phyloP scores from a whole-genome alignment of 2,329 filamentous ascomycete species.

The Hymenoscyphus repandus region DNA sequence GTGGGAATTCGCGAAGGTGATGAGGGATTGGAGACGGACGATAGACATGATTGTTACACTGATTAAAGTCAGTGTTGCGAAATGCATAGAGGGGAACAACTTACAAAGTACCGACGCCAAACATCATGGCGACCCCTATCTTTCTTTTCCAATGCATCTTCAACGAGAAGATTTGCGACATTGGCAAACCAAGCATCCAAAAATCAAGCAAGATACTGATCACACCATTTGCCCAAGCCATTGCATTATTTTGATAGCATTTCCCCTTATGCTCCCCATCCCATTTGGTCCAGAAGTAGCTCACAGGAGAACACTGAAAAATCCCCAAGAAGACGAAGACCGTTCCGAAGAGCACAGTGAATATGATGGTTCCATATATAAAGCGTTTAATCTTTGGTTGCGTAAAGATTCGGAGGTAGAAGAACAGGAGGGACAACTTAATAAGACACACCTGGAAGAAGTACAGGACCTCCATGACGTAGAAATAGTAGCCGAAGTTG shows the following conservation, averaged over 20 bases:
- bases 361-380: constrained; percentile 42
- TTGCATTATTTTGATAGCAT: constrained; percentile 44
- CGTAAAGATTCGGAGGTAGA: constrained; percentile 51
- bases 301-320: constrained; percentile 47
- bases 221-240: constrained; percentile 27
- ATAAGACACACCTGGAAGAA: neutral
- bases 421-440: constrained; percentile 22
- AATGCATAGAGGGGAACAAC: neutral
- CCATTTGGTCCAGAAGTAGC: constrained; percentile 49
- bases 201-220: constrained; percentile 7
- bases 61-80: neutral
- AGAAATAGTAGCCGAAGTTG: constrained; percentile 2
- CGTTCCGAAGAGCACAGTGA: constrained; percentile 37
- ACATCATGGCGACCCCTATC: constrained; percentile 6
- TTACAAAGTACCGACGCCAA: constrained; percentile 8
- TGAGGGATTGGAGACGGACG: constrained; percentile 4
- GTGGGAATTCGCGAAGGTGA: constrained; percentile 1
- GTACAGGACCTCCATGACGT: constrained; percentile 5
- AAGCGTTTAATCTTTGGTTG: constrained; percentile 33
- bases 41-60: constrained; percentile 7
- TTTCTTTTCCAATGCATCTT: constrained; percentile 6
- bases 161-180: neutral
- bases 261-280: constrained; percentile 40
- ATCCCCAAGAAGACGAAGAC: constrained; percentile 33
- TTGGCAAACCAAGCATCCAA: constrained; percentile 5